Conservation (phyloP, 2,329 filamentous ascomycete genomes). For the Phaeosphaeria sp. region DNA sequence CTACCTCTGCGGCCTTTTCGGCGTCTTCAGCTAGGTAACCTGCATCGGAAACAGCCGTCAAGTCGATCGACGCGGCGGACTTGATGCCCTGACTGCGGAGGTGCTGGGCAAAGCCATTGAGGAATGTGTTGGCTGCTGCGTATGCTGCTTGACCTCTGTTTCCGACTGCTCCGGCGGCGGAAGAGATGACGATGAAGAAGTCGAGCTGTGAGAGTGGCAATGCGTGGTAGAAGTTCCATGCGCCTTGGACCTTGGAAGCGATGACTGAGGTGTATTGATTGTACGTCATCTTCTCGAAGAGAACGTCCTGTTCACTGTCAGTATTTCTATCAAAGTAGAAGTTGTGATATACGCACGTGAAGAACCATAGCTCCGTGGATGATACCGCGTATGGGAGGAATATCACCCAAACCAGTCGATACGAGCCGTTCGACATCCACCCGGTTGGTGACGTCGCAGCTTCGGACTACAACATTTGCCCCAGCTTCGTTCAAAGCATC, state of each 20-base stretch:
- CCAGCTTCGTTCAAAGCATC: constrained; percentile 18
- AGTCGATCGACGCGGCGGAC: constrained; percentile 27
- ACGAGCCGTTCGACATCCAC: constrained; percentile 18
- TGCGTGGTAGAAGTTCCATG: constrained; percentile 26
- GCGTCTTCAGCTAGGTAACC: constrained; percentile 33
- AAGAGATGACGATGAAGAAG: constrained; percentile 50
- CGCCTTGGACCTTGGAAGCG: constrained; percentile 26
- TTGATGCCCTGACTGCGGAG: constrained; percentile 21
- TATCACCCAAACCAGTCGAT: constrained; percentile 9
- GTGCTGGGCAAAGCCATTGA: constrained; percentile 35
- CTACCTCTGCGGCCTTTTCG: constrained; percentile 30
- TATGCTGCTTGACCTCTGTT: constrained; percentile 33
- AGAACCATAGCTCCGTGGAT: constrained; percentile 37
- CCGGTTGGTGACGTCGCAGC: constrained; percentile 23
- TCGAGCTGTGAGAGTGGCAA: constrained; percentile 31
- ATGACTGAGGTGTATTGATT: constrained; percentile 25
- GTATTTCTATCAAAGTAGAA: not conserved
- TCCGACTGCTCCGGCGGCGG: constrained; percentile 24
- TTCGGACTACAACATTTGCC: constrained; percentile 17
- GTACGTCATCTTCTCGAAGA: constrained; percentile 29
- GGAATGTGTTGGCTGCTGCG: constrained; percentile 36
- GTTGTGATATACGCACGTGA: constrained; percentile 13
- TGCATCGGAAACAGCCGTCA: constrained; percentile 34
- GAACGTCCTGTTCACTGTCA: constrained; percentile 17
- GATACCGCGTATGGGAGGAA: constrained; percentile 32